Percentiles rank a stretch among this genome's conserved stretches.
These are phyloP conservation scores for Tetrapyrgos nigripes DNA, from an alignment of 1,284 basidiomycete species.

Conservation along the genomic window DNA sequence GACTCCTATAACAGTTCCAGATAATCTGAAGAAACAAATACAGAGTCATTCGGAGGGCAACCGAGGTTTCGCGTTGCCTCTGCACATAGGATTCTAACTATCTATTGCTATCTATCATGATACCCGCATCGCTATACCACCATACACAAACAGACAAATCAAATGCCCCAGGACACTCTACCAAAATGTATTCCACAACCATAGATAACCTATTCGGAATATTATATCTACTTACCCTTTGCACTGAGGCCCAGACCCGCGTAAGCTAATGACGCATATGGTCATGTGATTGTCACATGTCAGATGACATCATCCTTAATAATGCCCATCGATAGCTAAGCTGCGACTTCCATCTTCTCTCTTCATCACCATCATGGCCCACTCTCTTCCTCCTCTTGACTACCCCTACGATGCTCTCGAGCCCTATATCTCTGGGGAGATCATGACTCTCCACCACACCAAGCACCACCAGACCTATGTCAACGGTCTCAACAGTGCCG, in stretches of 20 bases:
- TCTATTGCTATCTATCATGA: background rate
- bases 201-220: too few relatives aligned
- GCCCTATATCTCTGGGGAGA: slow-evolving; percentile 83
- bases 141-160: background rate
- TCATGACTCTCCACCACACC: slow-evolving; percentile 87
- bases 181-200: too few relatives aligned
- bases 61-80: too few relatives aligned
- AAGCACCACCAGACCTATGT: slow-evolving; percentile 90
- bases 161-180: background rate
- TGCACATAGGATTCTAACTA: background rate
- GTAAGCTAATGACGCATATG: too few relatives aligned
- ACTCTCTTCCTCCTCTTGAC: slow-evolving; percentile 83
- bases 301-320: background rate
- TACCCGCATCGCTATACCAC: too few relatives aligned
- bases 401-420: slow-evolving; percentile 91
- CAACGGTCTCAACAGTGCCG: slow-evolving; percentile 77
- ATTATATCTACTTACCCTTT: too few relatives aligned
- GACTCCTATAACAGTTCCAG: too few relatives aligned
- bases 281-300: background rate
- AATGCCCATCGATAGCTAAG: background rate
- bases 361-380: slow-evolving; percentile 36
- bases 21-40: background rate
- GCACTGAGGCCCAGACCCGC: too few relatives aligned
- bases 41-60: too few relatives aligned
- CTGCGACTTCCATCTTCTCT: slow-evolving; percentile 2